Evolutionary conservation across 208 protist species (phyloP).

Genomic region (Angomonas deanei): DNA sequence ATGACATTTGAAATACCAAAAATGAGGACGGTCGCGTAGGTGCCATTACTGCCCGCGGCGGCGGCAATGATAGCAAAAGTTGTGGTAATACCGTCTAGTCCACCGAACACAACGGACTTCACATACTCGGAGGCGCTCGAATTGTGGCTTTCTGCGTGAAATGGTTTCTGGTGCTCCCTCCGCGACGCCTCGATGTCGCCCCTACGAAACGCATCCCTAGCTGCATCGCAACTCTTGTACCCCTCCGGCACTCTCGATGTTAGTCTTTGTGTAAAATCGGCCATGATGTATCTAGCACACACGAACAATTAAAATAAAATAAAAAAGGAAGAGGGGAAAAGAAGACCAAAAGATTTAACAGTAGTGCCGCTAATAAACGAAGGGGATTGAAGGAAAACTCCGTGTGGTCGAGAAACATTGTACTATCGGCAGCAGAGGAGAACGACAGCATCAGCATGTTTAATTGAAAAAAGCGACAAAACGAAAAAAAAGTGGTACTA

Average conservation of each 20-base stretch:
- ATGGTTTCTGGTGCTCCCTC: conserved; percentile 72
- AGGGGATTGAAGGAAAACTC: neutral
- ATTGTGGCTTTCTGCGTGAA: conserved; percentile 76
- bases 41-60: conserved; percentile 83
- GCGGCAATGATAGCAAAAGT: conserved; percentile 94
- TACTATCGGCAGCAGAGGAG: no score
- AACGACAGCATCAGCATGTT: no score
- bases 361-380: no score
- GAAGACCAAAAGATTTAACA: conserved; percentile 1
- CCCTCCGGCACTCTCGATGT: conserved; percentile 3
- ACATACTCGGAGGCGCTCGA: conserved; percentile 88
- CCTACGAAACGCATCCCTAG: conserved; percentile 47
- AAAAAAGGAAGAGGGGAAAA: conserved; percentile 7
- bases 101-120: conserved; percentile 93
- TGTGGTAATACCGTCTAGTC: conserved; percentile 94
- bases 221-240: conserved; percentile 76
- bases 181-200: conserved; percentile 74
- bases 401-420: no score
- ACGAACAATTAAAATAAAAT: conserved; percentile 1
- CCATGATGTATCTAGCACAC: conserved; percentile 2
- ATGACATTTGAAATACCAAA: conserved; percentile 94
- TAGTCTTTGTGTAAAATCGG: neutral
- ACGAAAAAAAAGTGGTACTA: no score
- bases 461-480: no score
- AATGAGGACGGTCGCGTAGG: conserved; percentile 77